phyloP scores from a whole-genome alignment of 2,329 filamentous ascomycete species.

The Lachnellula subtilissima region DNA sequence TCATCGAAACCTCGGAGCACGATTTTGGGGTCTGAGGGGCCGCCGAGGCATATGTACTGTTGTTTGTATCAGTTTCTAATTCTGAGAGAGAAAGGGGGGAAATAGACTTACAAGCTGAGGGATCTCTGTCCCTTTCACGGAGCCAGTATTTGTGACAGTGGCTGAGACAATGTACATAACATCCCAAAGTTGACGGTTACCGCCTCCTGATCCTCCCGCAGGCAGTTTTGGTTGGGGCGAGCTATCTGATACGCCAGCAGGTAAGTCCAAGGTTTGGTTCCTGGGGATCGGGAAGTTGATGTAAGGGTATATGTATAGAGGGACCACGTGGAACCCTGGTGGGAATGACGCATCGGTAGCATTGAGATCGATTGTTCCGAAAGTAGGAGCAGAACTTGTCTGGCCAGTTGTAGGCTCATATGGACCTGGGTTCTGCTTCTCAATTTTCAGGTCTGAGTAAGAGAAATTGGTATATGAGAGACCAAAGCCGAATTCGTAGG shows the following conservation, averaged over 20 bases:
- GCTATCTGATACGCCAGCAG: slow-evolving; percentile 38
- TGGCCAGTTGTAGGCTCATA: slow-evolving; percentile 52
- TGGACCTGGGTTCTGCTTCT: slow-evolving; percentile 19
- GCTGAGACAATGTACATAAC: slow-evolving; percentile 48
- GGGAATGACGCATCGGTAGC: slow-evolving; percentile 65
- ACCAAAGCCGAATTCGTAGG: slow-evolving; percentile 78
- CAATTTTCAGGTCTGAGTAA: slow-evolving; percentile 58
- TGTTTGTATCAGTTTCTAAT: slow-evolving; percentile 14
- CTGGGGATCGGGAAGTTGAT: slow-evolving; percentile 40
- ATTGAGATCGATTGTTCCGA: slow-evolving; percentile 58
- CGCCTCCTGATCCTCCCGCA: slow-evolving; percentile 48
- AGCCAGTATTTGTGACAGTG: slow-evolving; percentile 53
- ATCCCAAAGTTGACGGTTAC: slow-evolving; percentile 50
- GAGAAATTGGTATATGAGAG: slow-evolving; percentile 74
- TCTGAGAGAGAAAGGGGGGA: too few relatives aligned
- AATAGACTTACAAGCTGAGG: slow-evolving; percentile 47
- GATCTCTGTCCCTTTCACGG: slow-evolving; percentile 49
- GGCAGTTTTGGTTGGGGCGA: slow-evolving; percentile 40
- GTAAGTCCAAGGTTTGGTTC: slow-evolving; percentile 24
- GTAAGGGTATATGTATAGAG: slow-evolving; percentile 50
- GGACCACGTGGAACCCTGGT: slow-evolving; percentile 39
- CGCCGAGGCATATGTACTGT: slow-evolving; percentile 75
- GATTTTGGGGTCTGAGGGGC: slow-evolving; percentile 61
- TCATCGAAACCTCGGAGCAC: slow-evolving; percentile 79
- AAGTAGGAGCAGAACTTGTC: slow-evolving; percentile 58